Evolutionary conservation across 78 protist genomes (phyloP).

Genomic region (Chrysochromulina tobinii): DNA sequence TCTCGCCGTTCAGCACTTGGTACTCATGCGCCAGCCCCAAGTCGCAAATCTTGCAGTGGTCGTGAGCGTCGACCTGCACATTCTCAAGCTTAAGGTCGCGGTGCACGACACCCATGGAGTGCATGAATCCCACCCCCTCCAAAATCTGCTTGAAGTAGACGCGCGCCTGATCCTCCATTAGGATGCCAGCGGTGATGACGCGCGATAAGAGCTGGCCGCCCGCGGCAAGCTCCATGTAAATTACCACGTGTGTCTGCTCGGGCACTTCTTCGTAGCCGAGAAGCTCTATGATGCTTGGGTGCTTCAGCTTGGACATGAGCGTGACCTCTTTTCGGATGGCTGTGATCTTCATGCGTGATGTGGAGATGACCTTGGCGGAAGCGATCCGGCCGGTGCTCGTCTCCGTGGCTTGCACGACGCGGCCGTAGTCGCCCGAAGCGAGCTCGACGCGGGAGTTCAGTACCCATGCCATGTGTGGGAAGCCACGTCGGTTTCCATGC

Average conservation of each 20-base stretch:
- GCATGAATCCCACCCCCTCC: background rate
- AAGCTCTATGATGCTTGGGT: background rate
- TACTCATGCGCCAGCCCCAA: slow-evolving; percentile 63
- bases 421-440: no score
- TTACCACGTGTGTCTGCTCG: background rate
- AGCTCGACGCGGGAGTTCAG: no score
- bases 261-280: background rate
- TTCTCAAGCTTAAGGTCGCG: slow-evolving; percentile 74
- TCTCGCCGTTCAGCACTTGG: background rate
- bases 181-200: background rate
- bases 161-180: background rate
- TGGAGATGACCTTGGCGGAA: background rate
- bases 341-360: background rate
- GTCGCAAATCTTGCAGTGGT: slow-evolving; percentile 61
- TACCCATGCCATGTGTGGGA: no score
- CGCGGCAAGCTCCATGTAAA: slow-evolving; percentile 37
- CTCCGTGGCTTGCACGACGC: no score
- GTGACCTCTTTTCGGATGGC: background rate
- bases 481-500: no score
- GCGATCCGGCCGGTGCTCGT: no score
- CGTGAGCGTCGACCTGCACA: slow-evolving; percentile 54
- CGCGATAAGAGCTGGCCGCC: slow-evolving; percentile 47
- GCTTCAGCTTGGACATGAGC: background rate
- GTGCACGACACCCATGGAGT: slow-evolving; percentile 11
- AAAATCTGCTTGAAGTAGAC: slow-evolving; percentile 9